phyloP scores from a whole-genome alignment of 805 yeast species.

The Saturnispora zaruensis region DNA sequence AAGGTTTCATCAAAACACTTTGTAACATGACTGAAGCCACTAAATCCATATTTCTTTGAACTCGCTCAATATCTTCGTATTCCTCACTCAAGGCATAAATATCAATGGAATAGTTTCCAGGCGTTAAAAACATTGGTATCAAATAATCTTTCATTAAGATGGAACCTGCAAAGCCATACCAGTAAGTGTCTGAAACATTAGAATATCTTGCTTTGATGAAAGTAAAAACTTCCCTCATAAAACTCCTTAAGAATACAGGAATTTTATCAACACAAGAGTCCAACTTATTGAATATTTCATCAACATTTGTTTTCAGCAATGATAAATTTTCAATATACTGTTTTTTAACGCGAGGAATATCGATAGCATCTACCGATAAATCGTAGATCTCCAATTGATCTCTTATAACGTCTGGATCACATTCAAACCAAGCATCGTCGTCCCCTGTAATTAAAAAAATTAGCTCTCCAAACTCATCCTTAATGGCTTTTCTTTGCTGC shows the following conservation, averaged over 20 bases:
- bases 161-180: conserved; percentile 62
- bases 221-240: conserved; percentile 38
- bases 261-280: conserved; percentile 32
- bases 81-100: conserved; percentile 19
- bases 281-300: conserved; percentile 49
- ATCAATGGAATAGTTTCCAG: conserved; percentile 50
- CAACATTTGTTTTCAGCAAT: conserved; percentile 59
- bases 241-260: conserved; percentile 49
- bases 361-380: conserved; percentile 52
- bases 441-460: conserved; percentile 35
- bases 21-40: conserved; percentile 56
- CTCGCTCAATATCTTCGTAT: conserved; percentile 19
- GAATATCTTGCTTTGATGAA: conserved; percentile 38
- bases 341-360: conserved; percentile 62
- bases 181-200: conserved; percentile 48
- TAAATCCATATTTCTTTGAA: conserved; percentile 44
- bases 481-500: conserved; percentile 39
- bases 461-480: conserved; percentile 32
- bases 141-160: conserved; percentile 47
- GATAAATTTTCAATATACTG: conserved; percentile 69
- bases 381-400: conserved; percentile 21
- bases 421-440: conserved; percentile 58
- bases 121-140: conserved; percentile 37
- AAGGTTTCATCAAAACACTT: conserved; percentile 58
- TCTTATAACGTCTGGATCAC: conserved; percentile 64